A percentile compares a stretch with the other conserved stretches of the same genome.
Conservation (phyloP, 2,329 filamentous ascomycete species). For the Monosporascus sp. region DNA sequence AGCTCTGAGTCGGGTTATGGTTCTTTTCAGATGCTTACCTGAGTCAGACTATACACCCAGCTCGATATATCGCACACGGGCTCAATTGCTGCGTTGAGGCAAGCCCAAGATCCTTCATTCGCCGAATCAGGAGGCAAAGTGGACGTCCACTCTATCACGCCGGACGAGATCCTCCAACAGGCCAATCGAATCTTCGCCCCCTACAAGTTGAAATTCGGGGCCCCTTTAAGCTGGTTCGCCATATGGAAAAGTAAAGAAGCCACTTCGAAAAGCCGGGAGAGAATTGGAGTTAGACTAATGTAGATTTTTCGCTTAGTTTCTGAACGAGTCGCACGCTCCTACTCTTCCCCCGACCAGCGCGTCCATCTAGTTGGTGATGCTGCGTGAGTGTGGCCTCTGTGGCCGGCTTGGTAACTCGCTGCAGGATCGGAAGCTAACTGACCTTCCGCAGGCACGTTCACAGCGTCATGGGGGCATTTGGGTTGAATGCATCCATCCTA, state of each 20-base stretch:
- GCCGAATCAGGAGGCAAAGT: conserved; percentile 22
- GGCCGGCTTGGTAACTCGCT: background rate
- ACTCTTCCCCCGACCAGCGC: conserved; percentile 23
- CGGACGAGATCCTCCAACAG: conserved; percentile 30
- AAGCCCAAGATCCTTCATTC: conserved; percentile 18
- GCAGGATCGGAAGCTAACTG: background rate
- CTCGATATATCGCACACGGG: conserved; percentile 20
- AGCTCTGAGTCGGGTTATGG: background rate
- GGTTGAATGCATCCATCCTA: conserved; percentile 29
- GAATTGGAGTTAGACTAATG: background rate
- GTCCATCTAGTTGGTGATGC: conserved; percentile 28
- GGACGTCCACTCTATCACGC: conserved; percentile 26
- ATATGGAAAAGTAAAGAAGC: conserved; percentile 25
- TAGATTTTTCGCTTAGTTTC: conserved; percentile 13
- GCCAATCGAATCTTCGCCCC: conserved; percentile 28
- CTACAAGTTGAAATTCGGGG: conserved; percentile 26
- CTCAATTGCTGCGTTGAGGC: conserved; percentile 14
- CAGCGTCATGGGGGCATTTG: conserved; percentile 30
- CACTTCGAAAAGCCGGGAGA: background rate
- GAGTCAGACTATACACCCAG: conserved; percentile 25
- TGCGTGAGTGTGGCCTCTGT: conserved; percentile 16
- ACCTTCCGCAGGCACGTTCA: conserved; percentile 24
- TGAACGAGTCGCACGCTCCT: conserved; percentile 27
- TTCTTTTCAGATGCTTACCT: background rate
- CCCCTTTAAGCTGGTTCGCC: conserved; percentile 28